Evolutionary conservation across 176 grass and related monocot species (phyloP).

Genomic region (Juncus effusus): DNA sequence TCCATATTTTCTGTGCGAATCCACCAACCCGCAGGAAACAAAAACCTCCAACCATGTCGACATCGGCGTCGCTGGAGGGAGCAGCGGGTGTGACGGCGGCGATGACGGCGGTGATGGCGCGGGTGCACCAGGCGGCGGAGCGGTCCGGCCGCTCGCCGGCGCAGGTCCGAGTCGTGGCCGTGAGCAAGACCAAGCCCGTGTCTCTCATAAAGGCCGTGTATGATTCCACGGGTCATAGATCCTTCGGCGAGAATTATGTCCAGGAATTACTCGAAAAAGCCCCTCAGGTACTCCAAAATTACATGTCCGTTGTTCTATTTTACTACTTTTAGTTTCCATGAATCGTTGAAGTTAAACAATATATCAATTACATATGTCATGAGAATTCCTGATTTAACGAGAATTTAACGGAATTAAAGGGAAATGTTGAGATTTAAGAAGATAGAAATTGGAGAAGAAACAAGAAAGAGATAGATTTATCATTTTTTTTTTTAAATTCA

Average conservation of each 20-base stretch:
- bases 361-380: too few species aligned
- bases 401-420: too few species aligned
- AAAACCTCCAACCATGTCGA: background rate
- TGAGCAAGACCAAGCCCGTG: conserved; percentile 81
- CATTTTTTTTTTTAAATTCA: too few species aligned
- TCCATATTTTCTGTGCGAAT: too few species aligned
- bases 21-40: too few species aligned
- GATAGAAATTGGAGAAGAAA: background rate
- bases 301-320: background rate
- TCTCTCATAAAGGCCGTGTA: conserved; percentile 52
- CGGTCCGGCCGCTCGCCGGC: conserved; percentile 38
- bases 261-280: conserved; percentile 94
- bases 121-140: conserved; percentile 68
- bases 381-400: too few species aligned
- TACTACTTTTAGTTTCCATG: background rate
- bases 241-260: conserved; percentile 92
- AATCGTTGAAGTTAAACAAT: background rate
- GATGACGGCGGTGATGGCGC: conserved; percentile 57
- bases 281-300: conserved; percentile 41
- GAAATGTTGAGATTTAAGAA: too few species aligned
- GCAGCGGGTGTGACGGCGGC: conserved; percentile 46
- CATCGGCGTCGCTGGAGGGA: conserved; percentile 46
- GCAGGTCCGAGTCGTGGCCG: conserved; percentile 64
- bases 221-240: conserved; percentile 67
- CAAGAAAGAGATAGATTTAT: too few species aligned